phyloP scores from a whole-genome alignment of 2,329 filamentous ascomycete species.

The Zymoseptoria passerinii region DNA sequence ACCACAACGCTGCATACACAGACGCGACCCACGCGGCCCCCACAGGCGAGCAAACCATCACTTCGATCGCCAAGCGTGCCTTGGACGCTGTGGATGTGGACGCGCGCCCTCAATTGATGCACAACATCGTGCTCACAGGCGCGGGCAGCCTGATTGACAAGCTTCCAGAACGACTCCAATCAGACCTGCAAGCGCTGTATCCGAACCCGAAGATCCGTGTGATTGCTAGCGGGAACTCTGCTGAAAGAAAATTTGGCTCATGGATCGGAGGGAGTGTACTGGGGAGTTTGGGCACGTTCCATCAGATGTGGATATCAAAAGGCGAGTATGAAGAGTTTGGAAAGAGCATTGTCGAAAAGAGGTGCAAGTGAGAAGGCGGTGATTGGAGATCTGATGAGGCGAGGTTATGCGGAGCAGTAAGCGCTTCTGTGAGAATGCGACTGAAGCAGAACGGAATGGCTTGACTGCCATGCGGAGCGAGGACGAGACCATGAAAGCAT shows the following conservation, averaged over 20 bases:
- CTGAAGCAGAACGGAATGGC: background rate
- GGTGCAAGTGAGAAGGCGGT: constrained; percentile 63
- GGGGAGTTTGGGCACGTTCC: constrained; percentile 90
- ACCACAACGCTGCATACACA: constrained; percentile 64
- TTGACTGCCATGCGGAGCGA: background rate
- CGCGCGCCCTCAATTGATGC: constrained; percentile 70
- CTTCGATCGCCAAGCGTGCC: constrained; percentile 69
- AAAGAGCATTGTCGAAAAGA: constrained; percentile 81
- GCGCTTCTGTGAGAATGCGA: background rate
- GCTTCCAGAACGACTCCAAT: constrained; percentile 82
- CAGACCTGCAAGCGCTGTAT: constrained; percentile 72
- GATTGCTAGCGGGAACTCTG: constrained; percentile 74
- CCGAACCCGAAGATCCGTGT: constrained; percentile 82
- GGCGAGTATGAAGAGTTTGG: constrained; percentile 98
- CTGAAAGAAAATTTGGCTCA: constrained; percentile 81
- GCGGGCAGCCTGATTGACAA: constrained; percentile 81
- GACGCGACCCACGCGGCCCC: constrained; percentile 44
- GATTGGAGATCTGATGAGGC: background rate
- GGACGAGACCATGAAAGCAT: background rate
- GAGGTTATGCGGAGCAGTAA: background rate
- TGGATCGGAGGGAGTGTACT: constrained; percentile 98
- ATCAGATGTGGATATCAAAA: constrained; percentile 97
- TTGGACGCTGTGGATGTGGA: constrained; percentile 81
- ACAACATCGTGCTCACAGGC: constrained; percentile 88
- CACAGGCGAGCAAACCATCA: constrained; percentile 64